Evolutionary conservation across 1,139 yeast species (phyloP).

Genomic region (Pichia sp.): DNA sequence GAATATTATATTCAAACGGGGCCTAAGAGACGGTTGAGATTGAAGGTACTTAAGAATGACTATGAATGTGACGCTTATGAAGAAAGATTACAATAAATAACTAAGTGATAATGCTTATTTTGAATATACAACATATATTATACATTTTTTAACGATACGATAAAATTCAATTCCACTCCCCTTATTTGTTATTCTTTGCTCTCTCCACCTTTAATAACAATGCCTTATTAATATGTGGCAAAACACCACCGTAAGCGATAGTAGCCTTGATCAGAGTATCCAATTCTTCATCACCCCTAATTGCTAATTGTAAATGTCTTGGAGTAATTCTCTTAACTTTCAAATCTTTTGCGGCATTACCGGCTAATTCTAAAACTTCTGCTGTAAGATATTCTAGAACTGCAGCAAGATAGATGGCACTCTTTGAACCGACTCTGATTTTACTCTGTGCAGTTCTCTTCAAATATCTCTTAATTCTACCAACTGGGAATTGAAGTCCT

Average conservation of each 20-base stretch:
- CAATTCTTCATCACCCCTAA: slow-evolving; percentile 97
- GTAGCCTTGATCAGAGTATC: slow-evolving; percentile 95
- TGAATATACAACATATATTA: not conserved
- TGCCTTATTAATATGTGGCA: slow-evolving; percentile 96
- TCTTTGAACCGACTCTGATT: slow-evolving; percentile 91
- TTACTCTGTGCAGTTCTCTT: slow-evolving; percentile 89
- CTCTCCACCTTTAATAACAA: slow-evolving; percentile 84
- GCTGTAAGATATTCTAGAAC: slow-evolving; percentile 96
- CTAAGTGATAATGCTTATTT: not conserved
- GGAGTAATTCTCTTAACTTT: slow-evolving; percentile 98
- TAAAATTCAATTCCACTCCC: no score
- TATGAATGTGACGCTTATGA: no score
- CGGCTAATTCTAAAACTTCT: slow-evolving; percentile 96
- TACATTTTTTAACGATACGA: no score
- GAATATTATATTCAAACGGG: no score
- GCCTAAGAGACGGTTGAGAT: no score
- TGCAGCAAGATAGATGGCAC: slow-evolving; percentile 74
- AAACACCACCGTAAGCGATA: slow-evolving; percentile 98
- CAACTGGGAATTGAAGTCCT: slow-evolving; percentile 97
- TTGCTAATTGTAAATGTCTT: slow-evolving; percentile 96
- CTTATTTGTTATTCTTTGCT: slow-evolving; percentile 42
- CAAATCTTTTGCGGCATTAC: slow-evolving; percentile 98
- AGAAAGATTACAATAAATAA: no score
- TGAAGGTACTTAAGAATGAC: no score
- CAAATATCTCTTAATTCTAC: slow-evolving; percentile 94